Base-by-base conservation (phyloP, 805 yeast species). In the Priceomyces carsonii region DNA sequence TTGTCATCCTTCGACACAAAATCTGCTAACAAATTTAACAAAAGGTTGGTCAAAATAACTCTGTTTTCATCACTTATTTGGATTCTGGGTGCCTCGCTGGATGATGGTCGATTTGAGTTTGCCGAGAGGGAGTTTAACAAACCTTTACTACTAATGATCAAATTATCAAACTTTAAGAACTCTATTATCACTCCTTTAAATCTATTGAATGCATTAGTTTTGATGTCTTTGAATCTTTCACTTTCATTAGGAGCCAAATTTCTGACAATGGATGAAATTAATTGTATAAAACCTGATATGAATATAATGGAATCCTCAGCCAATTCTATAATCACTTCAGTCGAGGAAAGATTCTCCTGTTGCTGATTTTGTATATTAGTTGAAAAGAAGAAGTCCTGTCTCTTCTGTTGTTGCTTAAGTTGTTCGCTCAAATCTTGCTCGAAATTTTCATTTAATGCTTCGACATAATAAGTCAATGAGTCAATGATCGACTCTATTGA, bases 241-340 rank as follows among this genome's bases (percentile, higher is more conserved):
- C 43, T 43, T 8, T 38, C 35, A 4, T 53, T 40, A 4, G 53
- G 28, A 6, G 18, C 18, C 18, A 61, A 47, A 39, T 66, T 63
- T 25, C 47, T 50, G 6, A 61, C 60, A 8, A 69, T 51, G 5
- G 59, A 48, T 2, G 70, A 57, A 8, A 89, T 63, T 32, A 93
- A 61, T 17, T 85, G 79, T 39, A 88, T 65, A 46, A 85, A 80
- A 0, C 95, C 85, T 0, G 90, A 75, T 5, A 89, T 66, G 35
- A 85, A 79, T 6, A 87, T 72, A 6, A 86, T 62, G 0, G 90
- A 83, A 53, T 89, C 96, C 44, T 87, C 95, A 22, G 85, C 84
- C 20, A 89, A 64, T 33, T 82, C 87, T 8, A 69, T 60, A 6
- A 57, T 35, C 10, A 60, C 49, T 19, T 50, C 71, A 21, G 70